Percentiles rank a stretch among this genome's conserved stretches.
These are phyloP conservation scores for Colletotrichum sp. DNA, from an alignment of 2,329 filamentous ascomycete genomes.

Conservation along the genomic window DNA sequence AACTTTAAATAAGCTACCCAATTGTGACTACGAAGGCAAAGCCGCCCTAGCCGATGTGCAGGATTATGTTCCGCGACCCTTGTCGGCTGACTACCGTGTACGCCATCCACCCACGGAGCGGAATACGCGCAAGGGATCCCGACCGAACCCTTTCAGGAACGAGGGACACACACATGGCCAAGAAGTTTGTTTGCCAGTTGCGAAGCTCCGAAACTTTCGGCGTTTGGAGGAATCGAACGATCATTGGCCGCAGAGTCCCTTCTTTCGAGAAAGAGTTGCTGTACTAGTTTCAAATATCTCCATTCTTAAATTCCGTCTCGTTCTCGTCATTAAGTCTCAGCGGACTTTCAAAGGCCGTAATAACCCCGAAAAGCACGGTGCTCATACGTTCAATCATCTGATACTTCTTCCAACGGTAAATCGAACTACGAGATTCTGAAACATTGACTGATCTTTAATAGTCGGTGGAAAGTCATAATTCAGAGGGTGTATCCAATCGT, in stretches of 20 bases:
- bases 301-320: neutral
- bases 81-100: neutral
- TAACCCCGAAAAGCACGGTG: neutral
- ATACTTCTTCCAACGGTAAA: neutral
- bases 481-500: neutral
- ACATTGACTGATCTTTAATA: neutral
- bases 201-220: neutral
- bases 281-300: neutral
- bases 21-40: neutral
- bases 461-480: neutral
- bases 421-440: neutral
- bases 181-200: neutral
- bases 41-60: neutral
- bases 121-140: neutral
- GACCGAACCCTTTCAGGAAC: neutral
- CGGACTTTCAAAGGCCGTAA: neutral
- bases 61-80: neutral
- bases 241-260: neutral
- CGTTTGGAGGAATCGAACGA: neutral
- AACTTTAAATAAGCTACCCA: neutral
- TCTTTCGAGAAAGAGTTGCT: neutral
- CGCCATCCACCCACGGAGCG: neutral
- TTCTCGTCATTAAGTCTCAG: neutral
- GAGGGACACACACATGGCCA: neutral
- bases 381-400: neutral